Conservation (phyloP, 768 basidiomycete genomes). For the Rhodotorula diobovata region DNA sequence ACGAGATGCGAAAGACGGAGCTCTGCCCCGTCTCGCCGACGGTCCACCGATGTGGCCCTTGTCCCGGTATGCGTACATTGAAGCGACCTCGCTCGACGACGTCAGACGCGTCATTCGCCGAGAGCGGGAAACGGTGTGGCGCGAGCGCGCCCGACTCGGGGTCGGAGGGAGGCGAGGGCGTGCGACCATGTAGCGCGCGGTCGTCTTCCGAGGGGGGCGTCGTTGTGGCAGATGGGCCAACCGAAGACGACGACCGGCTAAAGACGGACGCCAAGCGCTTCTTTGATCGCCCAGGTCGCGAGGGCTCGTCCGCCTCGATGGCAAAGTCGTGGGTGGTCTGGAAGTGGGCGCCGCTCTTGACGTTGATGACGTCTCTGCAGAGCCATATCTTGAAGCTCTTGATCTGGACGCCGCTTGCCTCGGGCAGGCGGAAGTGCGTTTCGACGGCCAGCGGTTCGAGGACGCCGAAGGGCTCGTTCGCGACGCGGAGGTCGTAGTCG, state of each 20-base stretch:
- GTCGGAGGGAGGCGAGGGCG: slow-evolving; percentile 10
- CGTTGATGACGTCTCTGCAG: background rate
- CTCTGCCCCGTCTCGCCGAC: slow-evolving; percentile 20
- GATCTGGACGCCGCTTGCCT: background rate
- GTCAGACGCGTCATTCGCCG: background rate
- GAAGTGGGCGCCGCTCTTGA: background rate
- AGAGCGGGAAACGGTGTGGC: background rate
- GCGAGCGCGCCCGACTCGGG: background rate
- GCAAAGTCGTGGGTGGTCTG: background rate
- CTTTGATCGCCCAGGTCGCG: background rate
- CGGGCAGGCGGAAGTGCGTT: slow-evolving; percentile 2
- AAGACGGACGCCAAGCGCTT: background rate
- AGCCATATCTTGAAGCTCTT: slow-evolving; percentile 11
- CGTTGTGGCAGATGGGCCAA: background rate
- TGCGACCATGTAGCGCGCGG: slow-evolving; percentile 1
- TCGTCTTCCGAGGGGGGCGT: slow-evolving; percentile 11
- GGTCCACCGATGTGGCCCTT: background rate
- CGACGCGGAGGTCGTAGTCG: slow-evolving; percentile 17
- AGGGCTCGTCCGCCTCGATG: background rate
- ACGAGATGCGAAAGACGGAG: slow-evolving; percentile 1
- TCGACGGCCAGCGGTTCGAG: slow-evolving; percentile 8
- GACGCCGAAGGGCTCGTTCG: slow-evolving; percentile 6
- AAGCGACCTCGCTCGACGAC: background rate
- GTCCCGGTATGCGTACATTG: background rate
- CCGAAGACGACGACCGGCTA: background rate